Evolutionary conservation across 1,139 yeast genomes (phyloP), one percentile per base, ranked within the genome.

Genomic region (Hyphopichia buzzinii): DNA sequence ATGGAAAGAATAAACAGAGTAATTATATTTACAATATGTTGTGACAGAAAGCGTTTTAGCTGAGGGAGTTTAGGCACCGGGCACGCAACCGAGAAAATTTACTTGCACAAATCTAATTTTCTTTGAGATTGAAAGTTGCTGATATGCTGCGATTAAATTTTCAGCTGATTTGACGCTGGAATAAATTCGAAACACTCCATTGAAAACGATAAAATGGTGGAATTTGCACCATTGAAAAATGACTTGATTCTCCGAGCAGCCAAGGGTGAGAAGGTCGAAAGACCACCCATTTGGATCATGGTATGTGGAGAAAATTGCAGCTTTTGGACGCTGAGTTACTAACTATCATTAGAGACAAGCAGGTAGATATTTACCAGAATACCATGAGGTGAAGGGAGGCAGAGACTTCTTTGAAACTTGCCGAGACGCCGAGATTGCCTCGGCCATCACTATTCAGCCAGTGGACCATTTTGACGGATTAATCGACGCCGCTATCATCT

Each of bases 231-330:
- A 16, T 69, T 90, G 57, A 79, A 89, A 62, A 92, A 92, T 65
- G 97, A 92, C 57, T 74, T 90, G 54, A 83, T 92, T 32, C 70
- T 92, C 45, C 73, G 98, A 52, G 97, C 97, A 3, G 97, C 98
- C 16, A 53, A 45, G 31, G 76, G 76, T 35, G 96, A 90, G 57
- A 68, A 68, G 48, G 97, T 92, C 33, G 98, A 92, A 64, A 80
- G 98, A 58, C 97, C 98, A 1, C 98, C 98, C 17, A 81, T 92
- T 42, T 92, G 98, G 98, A 85, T 92, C 50, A 92, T 92, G 98
- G 81, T 76, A 62, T 42, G 79, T 63, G n/a, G n/a, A n/a, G n/a
- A n/a, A n/a, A n/a, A n/a, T n/a, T n/a, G n/a, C n/a, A n/a, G n/a
- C n/a, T 27, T 13, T 21, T 14, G 11, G 6, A 8, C 8, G 19